Conservation (phyloP, 192 early-diverging fungal genomes). For the Coemansia sp. region DNA sequence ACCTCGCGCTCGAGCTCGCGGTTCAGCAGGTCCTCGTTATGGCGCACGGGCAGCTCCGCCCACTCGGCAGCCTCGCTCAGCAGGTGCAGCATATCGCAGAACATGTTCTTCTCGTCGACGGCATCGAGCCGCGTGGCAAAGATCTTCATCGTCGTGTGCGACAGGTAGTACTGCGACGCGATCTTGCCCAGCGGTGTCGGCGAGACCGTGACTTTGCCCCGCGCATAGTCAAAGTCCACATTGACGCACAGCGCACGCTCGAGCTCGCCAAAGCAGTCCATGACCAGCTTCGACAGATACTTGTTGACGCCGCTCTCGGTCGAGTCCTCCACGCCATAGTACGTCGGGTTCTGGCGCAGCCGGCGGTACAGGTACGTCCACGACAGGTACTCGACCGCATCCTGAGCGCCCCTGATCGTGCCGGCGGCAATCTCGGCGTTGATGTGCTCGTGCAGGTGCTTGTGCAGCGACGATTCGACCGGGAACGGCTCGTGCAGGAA, state of each 20-base stretch:
- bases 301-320: conserved; percentile 64
- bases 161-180: conserved; percentile 91
- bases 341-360: conserved; percentile 90
- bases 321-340: conserved; percentile 85
- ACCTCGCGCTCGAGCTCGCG: conserved; percentile 72
- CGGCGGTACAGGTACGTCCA: conserved; percentile 97
- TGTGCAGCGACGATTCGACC: conserved; percentile 80
- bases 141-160: conserved; percentile 72
- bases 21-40: conserved; percentile 93
- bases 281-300: conserved; percentile 80
- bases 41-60: conserved; percentile 88
- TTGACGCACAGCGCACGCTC: conserved; percentile 70
- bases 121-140: conserved; percentile 60
- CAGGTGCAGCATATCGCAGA: conserved; percentile 69
- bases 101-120: conserved; percentile 42
- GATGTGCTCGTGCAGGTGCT: conserved; percentile 79
- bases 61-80: conserved; percentile 85
- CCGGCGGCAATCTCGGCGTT: conserved; percentile 93
- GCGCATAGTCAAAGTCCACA: conserved; percentile 39
- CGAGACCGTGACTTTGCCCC: conserved; percentile 39
- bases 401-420: conserved; percentile 86
- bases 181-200: conserved; percentile 79
- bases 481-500: conserved; percentile 96
- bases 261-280: conserved; percentile 68
- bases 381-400: conserved; percentile 91